These are phyloP conservation scores for Pleurotus cornucopiae DNA, from an alignment of 768 basidiomycete species.

Conservation along the genomic window DNA sequence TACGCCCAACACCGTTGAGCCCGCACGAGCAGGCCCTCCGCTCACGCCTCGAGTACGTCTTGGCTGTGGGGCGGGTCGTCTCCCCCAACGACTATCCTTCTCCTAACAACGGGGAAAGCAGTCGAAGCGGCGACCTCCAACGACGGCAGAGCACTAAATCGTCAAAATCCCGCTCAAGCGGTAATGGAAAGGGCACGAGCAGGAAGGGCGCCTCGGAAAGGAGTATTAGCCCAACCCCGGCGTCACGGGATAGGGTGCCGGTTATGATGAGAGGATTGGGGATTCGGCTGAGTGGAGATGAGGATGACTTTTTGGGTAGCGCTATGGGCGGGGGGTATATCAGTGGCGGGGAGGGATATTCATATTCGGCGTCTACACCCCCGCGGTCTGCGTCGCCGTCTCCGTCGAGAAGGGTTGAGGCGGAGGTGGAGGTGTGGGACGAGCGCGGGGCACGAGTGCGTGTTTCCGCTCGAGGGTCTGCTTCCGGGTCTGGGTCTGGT, in stretches of 20 bases:
- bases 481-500: too few species aligned
- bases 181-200: neutral
- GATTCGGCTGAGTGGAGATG: conserved; percentile 4
- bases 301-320: neutral
- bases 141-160: conserved; percentile 10
- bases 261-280: neutral
- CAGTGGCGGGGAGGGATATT: too few species aligned
- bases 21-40: conserved; percentile 54
- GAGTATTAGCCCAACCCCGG: neutral
- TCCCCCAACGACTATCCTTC: neutral
- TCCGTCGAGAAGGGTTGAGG: too few species aligned
- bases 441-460: too few species aligned
- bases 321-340: too few species aligned
- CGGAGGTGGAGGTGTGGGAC: too few species aligned
- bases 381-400: too few species aligned
- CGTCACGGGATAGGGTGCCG: neutral
- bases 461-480: too few species aligned
- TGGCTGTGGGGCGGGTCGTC: conserved; percentile 16
- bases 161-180: neutral
- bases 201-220: conserved; percentile 8
- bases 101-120: neutral
- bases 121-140: neutral
- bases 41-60: conserved; percentile 47
- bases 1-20: conserved; percentile 19
- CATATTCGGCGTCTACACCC: too few species aligned